Evolutionary conservation across 2,329 filamentous ascomycete genomes (phyloP).

Genomic region (Aureobasidium melanogenum): DNA sequence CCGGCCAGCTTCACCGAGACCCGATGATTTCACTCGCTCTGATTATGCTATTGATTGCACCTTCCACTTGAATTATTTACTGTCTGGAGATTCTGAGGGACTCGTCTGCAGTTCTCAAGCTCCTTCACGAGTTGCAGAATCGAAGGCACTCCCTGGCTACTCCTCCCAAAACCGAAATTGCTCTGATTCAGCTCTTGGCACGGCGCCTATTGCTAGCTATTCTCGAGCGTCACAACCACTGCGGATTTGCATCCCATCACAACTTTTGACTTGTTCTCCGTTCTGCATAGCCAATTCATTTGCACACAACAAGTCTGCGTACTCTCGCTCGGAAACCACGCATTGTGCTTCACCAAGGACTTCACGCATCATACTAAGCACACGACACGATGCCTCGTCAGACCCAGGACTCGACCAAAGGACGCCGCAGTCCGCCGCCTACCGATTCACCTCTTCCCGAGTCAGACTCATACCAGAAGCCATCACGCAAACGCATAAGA

Average conservation of each 20-base stretch:
- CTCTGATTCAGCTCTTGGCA: neutral
- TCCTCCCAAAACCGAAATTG: neutral
- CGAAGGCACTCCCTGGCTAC: no score
- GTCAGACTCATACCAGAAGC: slow-evolving; percentile 4
- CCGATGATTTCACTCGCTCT: neutral
- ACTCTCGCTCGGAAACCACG: neutral
- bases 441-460: slow-evolving; percentile 3
- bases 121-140: neutral
- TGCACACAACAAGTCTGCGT: neutral
- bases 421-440: slow-evolving; percentile 9
- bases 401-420: slow-evolving; percentile 12
- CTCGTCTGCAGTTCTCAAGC: neutral
- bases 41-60: neutral
- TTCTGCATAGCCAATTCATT: neutral
- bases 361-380: neutral
- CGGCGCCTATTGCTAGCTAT: neutral
- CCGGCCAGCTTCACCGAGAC: neutral
- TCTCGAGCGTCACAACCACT: neutral
- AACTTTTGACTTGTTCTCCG: neutral
- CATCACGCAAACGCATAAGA: slow-evolving; percentile 13
- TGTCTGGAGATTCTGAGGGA: neutral
- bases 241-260: neutral
- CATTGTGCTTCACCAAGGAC: neutral
- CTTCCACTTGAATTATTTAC: neutral
- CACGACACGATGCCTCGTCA: slow-evolving; percentile 12